phyloP scores from a whole-genome alignment of 345 rosid genomes.

The Euphorbia tirucalli region DNA sequence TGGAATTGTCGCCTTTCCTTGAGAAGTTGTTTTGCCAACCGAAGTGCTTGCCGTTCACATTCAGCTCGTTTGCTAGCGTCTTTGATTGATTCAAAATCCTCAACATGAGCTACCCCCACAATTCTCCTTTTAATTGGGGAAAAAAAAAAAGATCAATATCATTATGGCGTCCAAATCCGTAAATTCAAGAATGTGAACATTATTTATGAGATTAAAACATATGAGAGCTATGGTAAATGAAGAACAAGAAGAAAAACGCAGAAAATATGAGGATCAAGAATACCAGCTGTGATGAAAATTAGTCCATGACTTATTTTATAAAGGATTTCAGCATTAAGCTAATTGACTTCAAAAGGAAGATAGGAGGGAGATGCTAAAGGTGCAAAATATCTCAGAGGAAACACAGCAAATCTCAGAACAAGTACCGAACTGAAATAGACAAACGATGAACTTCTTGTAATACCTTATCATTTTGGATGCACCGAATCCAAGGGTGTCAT shows the following conservation, averaged over 20 bases:
- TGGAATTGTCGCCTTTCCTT: slow-evolving; percentile 73
- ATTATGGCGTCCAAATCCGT: not conserved
- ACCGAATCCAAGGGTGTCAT: slow-evolving; percentile 88
- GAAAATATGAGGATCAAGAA: no score
- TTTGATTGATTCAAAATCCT: slow-evolving; percentile 84
- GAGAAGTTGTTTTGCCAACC: slow-evolving; percentile 63
- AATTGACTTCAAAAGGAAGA: no score
- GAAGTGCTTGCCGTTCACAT: slow-evolving; percentile 74
- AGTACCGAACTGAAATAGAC: not conserved
- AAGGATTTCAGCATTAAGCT: no score
- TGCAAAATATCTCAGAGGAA: no score
- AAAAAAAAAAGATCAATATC: not conserved
- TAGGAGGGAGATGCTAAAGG: no score
- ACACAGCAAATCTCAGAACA: not conserved
- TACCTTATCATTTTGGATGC: slow-evolving; percentile 98
- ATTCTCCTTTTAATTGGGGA: slow-evolving; percentile 59
- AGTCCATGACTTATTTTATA: no score
- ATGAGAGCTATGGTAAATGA: no score
- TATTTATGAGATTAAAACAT: no score
- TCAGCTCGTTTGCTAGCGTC: slow-evolving; percentile 56
- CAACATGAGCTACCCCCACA: slow-evolving; percentile 95
- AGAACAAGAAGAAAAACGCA: no score
- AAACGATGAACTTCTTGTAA: slow-evolving; percentile 5
- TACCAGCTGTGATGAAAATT: no score
- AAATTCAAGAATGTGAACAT: no score